Base-by-base conservation (phyloP, 1,139 yeast genomes). In the Pichia sp. region DNA sequence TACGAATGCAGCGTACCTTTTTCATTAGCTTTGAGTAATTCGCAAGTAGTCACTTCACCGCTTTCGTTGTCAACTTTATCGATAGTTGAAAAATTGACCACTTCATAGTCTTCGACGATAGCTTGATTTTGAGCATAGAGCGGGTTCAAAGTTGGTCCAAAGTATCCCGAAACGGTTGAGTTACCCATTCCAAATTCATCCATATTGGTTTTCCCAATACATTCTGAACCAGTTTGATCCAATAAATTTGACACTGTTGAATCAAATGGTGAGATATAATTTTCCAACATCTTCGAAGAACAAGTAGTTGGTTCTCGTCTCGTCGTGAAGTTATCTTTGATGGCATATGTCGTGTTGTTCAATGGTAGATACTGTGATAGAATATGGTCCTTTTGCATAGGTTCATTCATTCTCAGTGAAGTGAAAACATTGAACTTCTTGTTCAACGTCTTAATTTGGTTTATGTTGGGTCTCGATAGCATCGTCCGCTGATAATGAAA, bases 131-230 rank as follows among this genome's bases (percentile, higher is more conserved):
- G 64, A 3, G 56, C 53, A 52, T 63, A 77, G 29, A 67, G 49
- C 1, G 98, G 97, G 58, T 92, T 92, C 5, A 68, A 51, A 0
- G 83, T 72, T 1, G 83, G 72, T 0, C 96, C 97, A 59, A 67
- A 81, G 44, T 53, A 66, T 7, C 82, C 77, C 58, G 70, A 74
- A 36, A 75, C 72, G 56, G 62, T 81, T 1, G 81, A 72, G 4
- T 86, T 80, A 3, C 98, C 99, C 98, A 94, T 94, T 1, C 95
- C 98, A 66, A 92, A 94, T 64, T 94, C 97, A 65, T 94, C 99
- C 75, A 94, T 69, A 55, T 92, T 92, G n/a, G 95, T 75, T 62
- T 90, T 92, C 0, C 95, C 97, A 0, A 80, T 65, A n/a, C 81
- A 59, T 1, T 62, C 55, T 28, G 73, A 71, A 0, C 88, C 86